These are phyloP conservation scores for Alternaria alternata DNA, from an alignment of 2,329 filamentous ascomycete species.

Conservation along the genomic window DNA sequence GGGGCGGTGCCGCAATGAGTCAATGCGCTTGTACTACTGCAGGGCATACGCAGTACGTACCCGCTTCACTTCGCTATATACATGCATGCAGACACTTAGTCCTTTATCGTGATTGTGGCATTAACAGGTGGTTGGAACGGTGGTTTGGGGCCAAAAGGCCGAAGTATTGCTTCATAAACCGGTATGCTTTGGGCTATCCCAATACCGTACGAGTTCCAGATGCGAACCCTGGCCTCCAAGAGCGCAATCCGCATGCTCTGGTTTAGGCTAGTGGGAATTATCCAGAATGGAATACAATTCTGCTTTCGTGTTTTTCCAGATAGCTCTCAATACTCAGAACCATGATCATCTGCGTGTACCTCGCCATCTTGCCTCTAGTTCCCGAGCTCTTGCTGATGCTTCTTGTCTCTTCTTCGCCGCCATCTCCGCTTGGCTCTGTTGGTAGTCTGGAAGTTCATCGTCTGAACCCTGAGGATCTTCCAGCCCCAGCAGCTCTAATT, in stretches of 20 bases:
- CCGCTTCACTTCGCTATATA: background rate
- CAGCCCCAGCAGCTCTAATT: slow-evolving; percentile 42
- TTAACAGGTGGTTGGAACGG: background rate
- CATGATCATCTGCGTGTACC: slow-evolving; percentile 16
- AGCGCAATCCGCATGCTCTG: background rate
- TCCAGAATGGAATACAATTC: background rate
- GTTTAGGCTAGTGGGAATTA: background rate
- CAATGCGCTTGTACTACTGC: background rate
- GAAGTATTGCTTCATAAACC: background rate
- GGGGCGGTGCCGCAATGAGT: background rate
- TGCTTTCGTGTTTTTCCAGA: background rate
- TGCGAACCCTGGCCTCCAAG: background rate
- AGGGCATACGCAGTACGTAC: background rate
- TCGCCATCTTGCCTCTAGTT: slow-evolving; percentile 56
- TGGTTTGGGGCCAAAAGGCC: background rate
- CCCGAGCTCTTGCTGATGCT: slow-evolving; percentile 55
- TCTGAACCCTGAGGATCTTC: slow-evolving; percentile 42
- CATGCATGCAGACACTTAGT: background rate
- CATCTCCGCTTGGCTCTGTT: slow-evolving; percentile 58
- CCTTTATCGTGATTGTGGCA: background rate
- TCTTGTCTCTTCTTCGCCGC: slow-evolving; percentile 49
- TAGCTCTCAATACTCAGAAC: background rate
- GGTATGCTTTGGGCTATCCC: background rate
- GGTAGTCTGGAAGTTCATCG: slow-evolving; percentile 57
- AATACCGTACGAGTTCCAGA: background rate